Conservation (phyloP, 768 basidiomycete species). For the Russula vinacea region DNA sequence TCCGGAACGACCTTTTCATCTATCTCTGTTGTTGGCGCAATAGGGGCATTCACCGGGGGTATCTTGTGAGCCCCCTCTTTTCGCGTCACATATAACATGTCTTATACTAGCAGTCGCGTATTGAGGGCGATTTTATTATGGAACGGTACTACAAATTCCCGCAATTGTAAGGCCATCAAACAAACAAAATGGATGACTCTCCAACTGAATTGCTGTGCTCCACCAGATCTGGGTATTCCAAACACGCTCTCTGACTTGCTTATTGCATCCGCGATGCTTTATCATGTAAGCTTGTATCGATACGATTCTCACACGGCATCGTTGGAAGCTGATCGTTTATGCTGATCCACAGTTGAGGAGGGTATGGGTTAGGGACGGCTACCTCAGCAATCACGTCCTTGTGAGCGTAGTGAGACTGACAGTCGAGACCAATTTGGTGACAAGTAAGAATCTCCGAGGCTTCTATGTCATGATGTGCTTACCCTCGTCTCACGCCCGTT, state of each 20-base stretch:
- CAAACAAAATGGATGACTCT: no score
- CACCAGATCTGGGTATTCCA: conserved; percentile 15
- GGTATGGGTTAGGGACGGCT: background rate
- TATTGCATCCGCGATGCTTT: conserved; percentile 12
- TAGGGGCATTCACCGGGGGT: background rate
- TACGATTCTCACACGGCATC: no score
- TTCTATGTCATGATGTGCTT: background rate
- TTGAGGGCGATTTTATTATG: no score
- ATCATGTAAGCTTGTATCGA: background rate
- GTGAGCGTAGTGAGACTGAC: conserved; percentile 31
- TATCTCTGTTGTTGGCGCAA: background rate
- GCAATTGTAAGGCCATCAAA: background rate
- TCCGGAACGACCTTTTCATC: no score
- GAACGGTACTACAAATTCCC: no score
- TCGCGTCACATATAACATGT: no score
- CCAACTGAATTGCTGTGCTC: background rate
- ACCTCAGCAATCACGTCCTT: conserved; percentile 16
- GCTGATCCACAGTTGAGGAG: background rate
- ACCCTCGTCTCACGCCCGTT: background rate
- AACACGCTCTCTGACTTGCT: conserved; percentile 11
- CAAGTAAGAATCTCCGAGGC: conserved; percentile 12
- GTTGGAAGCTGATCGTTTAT: no score
- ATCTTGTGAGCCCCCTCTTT: background rate
- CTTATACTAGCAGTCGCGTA: conserved; percentile 3
- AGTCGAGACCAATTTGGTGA: conserved; percentile 32